A percentile compares a stretch with the other conserved stretches of the same genome.
Conservation (phyloP, 768 basidiomycete species). For the Termitomyces sp. region DNA sequence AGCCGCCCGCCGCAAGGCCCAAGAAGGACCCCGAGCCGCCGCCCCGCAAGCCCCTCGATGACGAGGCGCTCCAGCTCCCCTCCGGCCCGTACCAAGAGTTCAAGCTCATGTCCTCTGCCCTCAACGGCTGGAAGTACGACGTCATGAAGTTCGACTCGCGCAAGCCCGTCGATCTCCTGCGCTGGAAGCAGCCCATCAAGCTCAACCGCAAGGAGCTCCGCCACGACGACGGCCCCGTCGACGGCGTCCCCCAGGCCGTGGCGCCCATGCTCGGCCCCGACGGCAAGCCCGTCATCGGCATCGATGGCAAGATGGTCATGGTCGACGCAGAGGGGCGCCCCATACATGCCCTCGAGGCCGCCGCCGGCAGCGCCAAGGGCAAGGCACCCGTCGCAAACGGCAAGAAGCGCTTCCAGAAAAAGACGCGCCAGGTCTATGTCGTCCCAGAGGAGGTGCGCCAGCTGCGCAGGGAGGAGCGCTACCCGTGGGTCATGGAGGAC, state of each 20-base stretch:
- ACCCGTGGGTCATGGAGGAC: conserved; percentile 93
- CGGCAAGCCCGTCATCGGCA: conserved; percentile 77
- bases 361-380: conserved; percentile 35
- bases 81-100: conserved; percentile 71
- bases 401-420: conserved; percentile 77
- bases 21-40: conserved; percentile 25
- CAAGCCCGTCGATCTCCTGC: conserved; percentile 61
- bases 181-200: conserved; percentile 74
- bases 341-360: conserved; percentile 39
- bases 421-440: conserved; percentile 78
- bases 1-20: conserved; percentile 36
- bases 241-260: conserved; percentile 45
- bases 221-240: conserved; percentile 34
- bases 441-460: conserved; percentile 75
- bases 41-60: conserved; percentile 39
- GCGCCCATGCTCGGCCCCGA: conserved; percentile 76
- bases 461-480: conserved; percentile 78
- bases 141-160: conserved; percentile 87
- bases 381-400: conserved; percentile 35
- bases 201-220: conserved; percentile 82
- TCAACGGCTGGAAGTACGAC: conserved; percentile 89
- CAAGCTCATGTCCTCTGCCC: conserved; percentile 70
- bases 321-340: conserved; percentile 74
- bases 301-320: conserved; percentile 76
- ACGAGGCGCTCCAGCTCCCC: conserved; percentile 51